These are phyloP conservation scores for Leptoxyphium fumago DNA, from an alignment of 2,329 filamentous ascomycete genomes.

Conservation along the genomic window DNA sequence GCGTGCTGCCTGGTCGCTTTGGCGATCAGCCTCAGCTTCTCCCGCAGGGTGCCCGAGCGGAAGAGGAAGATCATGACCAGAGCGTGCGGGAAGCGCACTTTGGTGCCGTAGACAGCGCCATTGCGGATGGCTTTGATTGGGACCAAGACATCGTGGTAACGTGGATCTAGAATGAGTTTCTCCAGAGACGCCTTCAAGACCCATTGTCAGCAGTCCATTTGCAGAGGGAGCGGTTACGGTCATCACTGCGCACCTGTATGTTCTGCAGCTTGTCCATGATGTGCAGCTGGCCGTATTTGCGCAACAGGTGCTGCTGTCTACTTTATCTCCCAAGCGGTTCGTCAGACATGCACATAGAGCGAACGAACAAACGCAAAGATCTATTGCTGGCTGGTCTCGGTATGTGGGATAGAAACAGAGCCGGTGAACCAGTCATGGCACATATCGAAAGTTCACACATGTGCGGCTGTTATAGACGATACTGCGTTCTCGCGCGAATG, in stretches of 20 bases:
- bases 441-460: too few relatives aligned
- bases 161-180: conserved; percentile 63
- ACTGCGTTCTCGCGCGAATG: too few relatives aligned
- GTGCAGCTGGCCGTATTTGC: too few relatives aligned
- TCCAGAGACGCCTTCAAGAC: conserved; percentile 41
- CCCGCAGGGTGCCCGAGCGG: conserved; percentile 64
- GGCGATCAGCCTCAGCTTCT: conserved; percentile 65
- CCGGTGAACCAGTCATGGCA: too few relatives aligned
- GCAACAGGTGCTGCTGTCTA: too few relatives aligned
- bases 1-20: conserved; percentile 84
- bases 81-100: conserved; percentile 96
- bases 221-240: not conserved
- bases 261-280: conserved; percentile 9
- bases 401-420: too few relatives aligned
- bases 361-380: too few relatives aligned
- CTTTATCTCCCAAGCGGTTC: too few relatives aligned
- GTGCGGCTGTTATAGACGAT: too few relatives aligned
- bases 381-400: too few relatives aligned
- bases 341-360: too few relatives aligned
- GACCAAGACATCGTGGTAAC: conserved; percentile 70
- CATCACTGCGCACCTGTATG: not conserved
- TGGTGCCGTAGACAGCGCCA: conserved; percentile 89
- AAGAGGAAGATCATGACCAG: conserved; percentile 98
- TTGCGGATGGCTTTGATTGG: conserved; percentile 90
- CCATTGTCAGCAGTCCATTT: not conserved